Evolutionary conservation across 352 stramenopile species (phyloP).

Genomic region (Blastocystis sp.): DNA sequence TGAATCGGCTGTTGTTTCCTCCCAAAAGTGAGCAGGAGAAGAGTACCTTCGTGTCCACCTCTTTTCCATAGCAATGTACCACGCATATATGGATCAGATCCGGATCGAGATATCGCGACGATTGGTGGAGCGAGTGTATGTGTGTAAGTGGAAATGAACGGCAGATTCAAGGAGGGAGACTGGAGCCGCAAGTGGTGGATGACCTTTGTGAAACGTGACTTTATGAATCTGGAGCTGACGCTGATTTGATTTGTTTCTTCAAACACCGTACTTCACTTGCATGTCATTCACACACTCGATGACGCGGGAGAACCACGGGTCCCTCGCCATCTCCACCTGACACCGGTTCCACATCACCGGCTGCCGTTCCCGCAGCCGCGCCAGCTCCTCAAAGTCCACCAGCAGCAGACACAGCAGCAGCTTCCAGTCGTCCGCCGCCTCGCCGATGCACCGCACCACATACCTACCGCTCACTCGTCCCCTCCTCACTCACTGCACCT

Average conservation of each 20-base stretch:
- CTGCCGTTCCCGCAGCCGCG: not conserved
- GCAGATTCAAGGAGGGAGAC: conserved; percentile 38
- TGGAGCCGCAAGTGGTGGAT: conserved; percentile 56
- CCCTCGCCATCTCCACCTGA: not conserved
- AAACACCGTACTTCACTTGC: too few species aligned
- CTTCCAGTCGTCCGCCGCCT: not conserved
- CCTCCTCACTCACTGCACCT: too few species aligned
- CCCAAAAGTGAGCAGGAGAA: conserved; percentile 49
- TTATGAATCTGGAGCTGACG: conserved; percentile 54
- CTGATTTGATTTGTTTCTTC: conserved; percentile 43
- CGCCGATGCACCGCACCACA: not conserved
- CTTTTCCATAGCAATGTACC: conserved; percentile 21
- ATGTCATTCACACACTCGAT: too few species aligned
- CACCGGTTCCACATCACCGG: not conserved
- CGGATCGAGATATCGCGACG: not conserved
- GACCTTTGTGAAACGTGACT: conserved; percentile 52
- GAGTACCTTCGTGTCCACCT: not conserved
- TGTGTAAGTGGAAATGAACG: not conserved
- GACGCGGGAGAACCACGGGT: too few species aligned
- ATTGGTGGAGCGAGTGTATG: conserved; percentile 41
- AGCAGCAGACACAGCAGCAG: not conserved
- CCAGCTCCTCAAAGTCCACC: not conserved
- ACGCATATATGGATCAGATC: conserved; percentile 55
- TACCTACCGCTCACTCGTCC: not conserved
- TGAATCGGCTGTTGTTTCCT: conserved; percentile 44